Conservation (phyloP, 257 asterid genomes). For the Catharanthus roseus region DNA sequence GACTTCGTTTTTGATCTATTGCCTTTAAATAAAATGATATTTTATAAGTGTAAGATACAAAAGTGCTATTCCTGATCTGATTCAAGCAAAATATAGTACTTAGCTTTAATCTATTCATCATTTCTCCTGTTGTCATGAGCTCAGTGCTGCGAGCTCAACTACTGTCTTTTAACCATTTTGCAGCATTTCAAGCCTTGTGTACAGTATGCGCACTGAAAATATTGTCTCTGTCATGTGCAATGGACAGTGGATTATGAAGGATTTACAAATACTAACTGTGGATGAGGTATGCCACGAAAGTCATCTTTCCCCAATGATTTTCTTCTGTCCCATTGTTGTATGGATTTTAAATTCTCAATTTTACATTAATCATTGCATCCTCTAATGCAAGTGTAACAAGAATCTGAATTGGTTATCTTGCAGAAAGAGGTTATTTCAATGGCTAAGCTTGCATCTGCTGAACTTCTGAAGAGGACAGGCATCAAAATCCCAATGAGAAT, state of each 20-base stretch:
- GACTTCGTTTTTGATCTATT: not conserved
- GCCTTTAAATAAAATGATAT: not conserved
- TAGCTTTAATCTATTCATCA: not conserved
- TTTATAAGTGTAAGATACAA: not conserved
- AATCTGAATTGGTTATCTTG: not conserved
- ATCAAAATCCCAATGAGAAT: slow-evolving; percentile 54
- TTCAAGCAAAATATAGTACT: not conserved
- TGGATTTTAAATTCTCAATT: not conserved
- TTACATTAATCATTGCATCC: not conserved
- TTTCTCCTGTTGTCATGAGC: not conserved
- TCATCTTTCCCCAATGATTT: not conserved
- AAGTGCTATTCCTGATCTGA: not conserved
- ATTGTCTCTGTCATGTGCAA: slow-evolving; percentile 64
- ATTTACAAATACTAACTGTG: slow-evolving; percentile 42
- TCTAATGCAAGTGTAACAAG: not conserved
- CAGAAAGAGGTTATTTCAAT: slow-evolving; percentile 43
- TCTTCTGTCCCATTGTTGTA: not conserved
- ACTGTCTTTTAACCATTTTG: slow-evolving; percentile 21
- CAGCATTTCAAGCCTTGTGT: slow-evolving; percentile 84
- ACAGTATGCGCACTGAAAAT: slow-evolving; percentile 72
- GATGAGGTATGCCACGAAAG: slow-evolving; percentile 43
- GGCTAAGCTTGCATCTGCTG: slow-evolving; percentile 51
- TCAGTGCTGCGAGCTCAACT: not conserved
- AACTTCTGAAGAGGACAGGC: slow-evolving; percentile 52
- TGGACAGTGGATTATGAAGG: slow-evolving; percentile 75